Evolutionary conservation across 148 eudicot species (phyloP), one percentile per base, ranked within the genome.

Genomic region (Pharnaceum exiguum): DNA sequence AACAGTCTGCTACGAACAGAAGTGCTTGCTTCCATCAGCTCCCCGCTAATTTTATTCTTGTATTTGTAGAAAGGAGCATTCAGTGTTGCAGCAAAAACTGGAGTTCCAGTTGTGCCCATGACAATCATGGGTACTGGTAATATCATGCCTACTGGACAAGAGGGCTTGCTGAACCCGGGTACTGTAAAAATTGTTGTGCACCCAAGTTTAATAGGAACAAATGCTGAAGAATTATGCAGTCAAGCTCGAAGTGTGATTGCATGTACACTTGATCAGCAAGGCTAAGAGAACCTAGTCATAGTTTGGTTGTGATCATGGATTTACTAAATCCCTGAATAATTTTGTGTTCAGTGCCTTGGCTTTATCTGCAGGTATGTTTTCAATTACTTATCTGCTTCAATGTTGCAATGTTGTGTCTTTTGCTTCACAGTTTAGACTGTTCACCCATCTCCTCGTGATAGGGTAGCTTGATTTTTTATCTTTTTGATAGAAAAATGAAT

Each of bases 91-190:
- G 82, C 84, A 52, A 91, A 87, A 70, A 79, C 84, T 9, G 65
- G 79, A 66, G 90, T 79, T 44, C 95, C 98, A 3, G 88, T 91
- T 44, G 85, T 88, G 59, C 98, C 98, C 13, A 85, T 91, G 48
- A 81, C 96, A 63, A 75, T 91, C 29, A 78, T 73, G 55, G 98
- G 98, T 72, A 91, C 98, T 18, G 98, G 98, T 32, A 63, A 70
- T 37, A 91, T 91, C 58, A 91, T 91, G 98, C 98, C 98, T 54
- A 33, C 79, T 44, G 98, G 98, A 60, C 71, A 51, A 76, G 98
- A 91, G 72, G 44, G 72, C 48, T 53, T 55, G 39, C n/a, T 91
- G 44, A 65, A 81, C 63, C 78, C 75, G 30, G 98, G 98, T 57
- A 71, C 82, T n/a, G 80, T 91, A 27, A 83, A 79, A 73, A 74